phyloP scores from a whole-genome alignment of 2,329 filamentous ascomycete species.

The Sporothrix phasma region DNA sequence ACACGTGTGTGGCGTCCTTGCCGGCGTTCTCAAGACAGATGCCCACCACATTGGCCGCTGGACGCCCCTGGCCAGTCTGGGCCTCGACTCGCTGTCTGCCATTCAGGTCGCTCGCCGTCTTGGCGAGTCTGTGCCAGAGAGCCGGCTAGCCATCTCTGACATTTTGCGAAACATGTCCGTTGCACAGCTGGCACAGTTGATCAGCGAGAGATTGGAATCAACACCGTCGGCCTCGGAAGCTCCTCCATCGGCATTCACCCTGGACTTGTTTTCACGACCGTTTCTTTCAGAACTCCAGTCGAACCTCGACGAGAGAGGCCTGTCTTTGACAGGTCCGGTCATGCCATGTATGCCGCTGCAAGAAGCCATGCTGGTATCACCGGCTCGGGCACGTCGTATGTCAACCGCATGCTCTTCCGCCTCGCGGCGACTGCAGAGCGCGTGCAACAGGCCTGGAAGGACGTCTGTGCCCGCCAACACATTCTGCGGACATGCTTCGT shows the following conservation, averaged over 20 bases:
- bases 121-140: conserved; percentile 31
- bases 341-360: conserved; percentile 81
- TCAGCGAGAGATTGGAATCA: conserved; percentile 12
- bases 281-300: conserved; percentile 19
- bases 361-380: conserved; percentile 69
- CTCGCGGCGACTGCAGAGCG: conserved; percentile 39
- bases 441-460: conserved; percentile 52
- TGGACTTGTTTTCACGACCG: conserved; percentile 23
- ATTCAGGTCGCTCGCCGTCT: conserved; percentile 58
- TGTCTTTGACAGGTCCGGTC: conserved; percentile 39
- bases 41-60: conserved; percentile 44
- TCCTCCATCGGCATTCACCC: neutral
- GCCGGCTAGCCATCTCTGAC: conserved; percentile 52
- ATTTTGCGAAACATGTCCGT: conserved; percentile 61
- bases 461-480: conserved; percentile 55
- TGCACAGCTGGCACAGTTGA: conserved; percentile 43
- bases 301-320: neutral
- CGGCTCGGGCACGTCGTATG: conserved; percentile 47
- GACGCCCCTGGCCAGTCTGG: conserved; percentile 67
- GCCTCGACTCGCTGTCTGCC: conserved; percentile 74
- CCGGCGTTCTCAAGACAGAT: conserved; percentile 38
- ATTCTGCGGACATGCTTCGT: conserved; percentile 72
- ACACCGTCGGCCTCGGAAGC: neutral
- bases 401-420: conserved; percentile 59
- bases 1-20: conserved; percentile 45